A percentile compares a stretch with the other conserved stretches of the same genome.
Conservation (phyloP, 2,329 filamentous ascomycete genomes). For the Fusarium vanettenii region DNA sequence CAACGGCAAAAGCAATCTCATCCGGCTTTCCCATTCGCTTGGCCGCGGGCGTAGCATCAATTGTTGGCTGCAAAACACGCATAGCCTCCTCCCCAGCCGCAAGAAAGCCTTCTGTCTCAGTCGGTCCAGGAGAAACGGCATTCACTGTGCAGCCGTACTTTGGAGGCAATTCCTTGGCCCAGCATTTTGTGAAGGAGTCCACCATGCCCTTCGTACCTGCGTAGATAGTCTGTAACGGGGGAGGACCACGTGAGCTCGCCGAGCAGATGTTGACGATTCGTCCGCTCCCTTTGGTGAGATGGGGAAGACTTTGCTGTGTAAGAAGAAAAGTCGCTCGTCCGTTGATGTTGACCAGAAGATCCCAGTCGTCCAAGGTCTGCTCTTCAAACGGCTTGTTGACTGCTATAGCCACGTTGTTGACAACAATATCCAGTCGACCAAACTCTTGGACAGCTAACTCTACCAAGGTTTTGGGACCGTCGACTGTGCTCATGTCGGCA, state of each 20-base stretch:
- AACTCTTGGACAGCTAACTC: conserved; percentile 49
- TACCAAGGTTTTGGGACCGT: conserved; percentile 51
- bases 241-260: conserved; percentile 47
- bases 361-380: conserved; percentile 53
- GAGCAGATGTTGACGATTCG: conserved; percentile 59
- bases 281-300: conserved; percentile 49
- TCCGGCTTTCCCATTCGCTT: conserved; percentile 55
- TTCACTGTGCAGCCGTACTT: conserved; percentile 61
- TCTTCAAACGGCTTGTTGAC: conserved; percentile 53
- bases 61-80: conserved; percentile 53
- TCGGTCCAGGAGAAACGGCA: conserved; percentile 56
- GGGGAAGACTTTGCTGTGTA: conserved; percentile 52
- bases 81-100: conserved; percentile 44
- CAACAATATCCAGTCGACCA: conserved; percentile 53
- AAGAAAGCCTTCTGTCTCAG: conserved; percentile 52
- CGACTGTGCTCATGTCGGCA: conserved; percentile 54
- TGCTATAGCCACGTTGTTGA: conserved; percentile 51
- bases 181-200: conserved; percentile 58
- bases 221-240: conserved; percentile 57
- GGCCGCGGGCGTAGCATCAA: conserved; percentile 57
- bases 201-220: conserved; percentile 62
- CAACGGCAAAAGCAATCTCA: conserved; percentile 61
- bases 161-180: conserved; percentile 57
- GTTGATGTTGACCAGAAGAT: conserved; percentile 55
- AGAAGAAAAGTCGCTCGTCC: conserved; percentile 55